A percentile compares a stretch with the other conserved stretches of the same genome.
These are phyloP conservation scores for Eimeria sp. DNA, from an alignment of 169 alveolate species.

Conservation along the genomic window DNA sequence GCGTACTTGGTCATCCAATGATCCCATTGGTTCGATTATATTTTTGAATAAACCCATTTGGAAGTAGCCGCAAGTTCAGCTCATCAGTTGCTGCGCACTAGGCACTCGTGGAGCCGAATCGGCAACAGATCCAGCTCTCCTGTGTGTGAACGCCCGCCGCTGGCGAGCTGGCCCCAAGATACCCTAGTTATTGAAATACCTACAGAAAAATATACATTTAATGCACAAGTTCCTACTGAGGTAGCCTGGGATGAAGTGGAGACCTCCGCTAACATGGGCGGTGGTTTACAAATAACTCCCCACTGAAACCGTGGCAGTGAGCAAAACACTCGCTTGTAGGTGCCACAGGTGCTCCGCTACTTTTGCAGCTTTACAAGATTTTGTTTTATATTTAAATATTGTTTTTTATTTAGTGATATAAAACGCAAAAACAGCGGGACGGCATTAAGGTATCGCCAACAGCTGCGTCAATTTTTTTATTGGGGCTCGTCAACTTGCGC, in stretches of 20 bases:
- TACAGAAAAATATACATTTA: background rate
- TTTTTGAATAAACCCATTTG: background rate
- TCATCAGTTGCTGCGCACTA: background rate
- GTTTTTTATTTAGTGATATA: background rate
- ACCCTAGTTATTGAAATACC: background rate
- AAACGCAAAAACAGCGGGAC: background rate
- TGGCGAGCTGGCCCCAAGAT: background rate
- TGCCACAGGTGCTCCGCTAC: background rate
- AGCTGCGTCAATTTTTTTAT: background rate
- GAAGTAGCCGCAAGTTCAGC: background rate
- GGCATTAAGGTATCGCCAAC: background rate
- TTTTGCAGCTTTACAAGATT: background rate
- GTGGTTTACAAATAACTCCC: slow-evolving; percentile 1
- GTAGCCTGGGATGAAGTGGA: background rate
- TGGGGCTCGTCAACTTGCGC: background rate
- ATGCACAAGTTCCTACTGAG: background rate
- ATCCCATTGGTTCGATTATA: background rate
- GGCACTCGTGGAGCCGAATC: background rate
- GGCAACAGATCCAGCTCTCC: background rate
- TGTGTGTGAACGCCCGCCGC: background rate
- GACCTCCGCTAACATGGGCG: background rate
- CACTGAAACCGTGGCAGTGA: slow-evolving; percentile 36
- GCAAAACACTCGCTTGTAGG: background rate
- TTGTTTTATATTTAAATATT: background rate
- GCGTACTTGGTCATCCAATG: background rate